Percentiles rank a stretch among this genome's conserved stretches.
Evolutionary conservation across 768 basidiomycete genomes (phyloP).

Genomic region (Trametes cinnabarina): DNA sequence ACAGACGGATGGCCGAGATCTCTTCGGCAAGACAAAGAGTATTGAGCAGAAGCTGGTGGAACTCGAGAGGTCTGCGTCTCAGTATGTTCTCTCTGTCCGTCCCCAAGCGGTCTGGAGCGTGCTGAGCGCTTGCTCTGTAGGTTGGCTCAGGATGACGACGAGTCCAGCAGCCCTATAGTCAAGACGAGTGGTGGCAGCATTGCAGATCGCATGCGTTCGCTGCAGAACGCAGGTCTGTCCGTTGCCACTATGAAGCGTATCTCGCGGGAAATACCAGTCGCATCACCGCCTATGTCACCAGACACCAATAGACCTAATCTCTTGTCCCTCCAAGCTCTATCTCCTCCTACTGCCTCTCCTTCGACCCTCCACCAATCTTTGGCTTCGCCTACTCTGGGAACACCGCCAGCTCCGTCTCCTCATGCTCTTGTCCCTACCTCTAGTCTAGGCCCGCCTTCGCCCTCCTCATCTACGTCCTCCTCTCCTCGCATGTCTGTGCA

Average conservation of each 20-base stretch:
- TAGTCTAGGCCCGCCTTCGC: slow-evolving; percentile 74
- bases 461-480: slow-evolving; percentile 65
- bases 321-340: slow-evolving; percentile 36
- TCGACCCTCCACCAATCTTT: slow-evolving; percentile 14
- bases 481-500: slow-evolving; percentile 46
- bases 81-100: slow-evolving; percentile 22
- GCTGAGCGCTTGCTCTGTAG: neutral
- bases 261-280: slow-evolving; percentile 49
- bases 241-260: slow-evolving; percentile 53
- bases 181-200: slow-evolving; percentile 62
- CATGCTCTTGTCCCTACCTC: slow-evolving; percentile 70
- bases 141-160: slow-evolving; percentile 4
- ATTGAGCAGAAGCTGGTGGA: slow-evolving; percentile 47
- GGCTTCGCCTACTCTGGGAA: slow-evolving; percentile 25
- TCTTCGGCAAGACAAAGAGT: slow-evolving; percentile 40
- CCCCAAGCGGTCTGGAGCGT: neutral
- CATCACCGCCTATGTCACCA: slow-evolving; percentile 33
- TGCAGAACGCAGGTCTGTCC: slow-evolving; percentile 70
- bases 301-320: slow-evolving; percentile 37
- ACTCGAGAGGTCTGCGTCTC: slow-evolving; percentile 40
- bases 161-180: slow-evolving; percentile 19
- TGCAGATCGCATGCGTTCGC: slow-evolving; percentile 74
- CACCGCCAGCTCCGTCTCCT: slow-evolving; percentile 30
- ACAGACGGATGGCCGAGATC: slow-evolving; percentile 40
- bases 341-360: slow-evolving; percentile 22